Conservation (phyloP, 2,329 filamentous ascomycete species). For the Trichoderma sp. region DNA sequence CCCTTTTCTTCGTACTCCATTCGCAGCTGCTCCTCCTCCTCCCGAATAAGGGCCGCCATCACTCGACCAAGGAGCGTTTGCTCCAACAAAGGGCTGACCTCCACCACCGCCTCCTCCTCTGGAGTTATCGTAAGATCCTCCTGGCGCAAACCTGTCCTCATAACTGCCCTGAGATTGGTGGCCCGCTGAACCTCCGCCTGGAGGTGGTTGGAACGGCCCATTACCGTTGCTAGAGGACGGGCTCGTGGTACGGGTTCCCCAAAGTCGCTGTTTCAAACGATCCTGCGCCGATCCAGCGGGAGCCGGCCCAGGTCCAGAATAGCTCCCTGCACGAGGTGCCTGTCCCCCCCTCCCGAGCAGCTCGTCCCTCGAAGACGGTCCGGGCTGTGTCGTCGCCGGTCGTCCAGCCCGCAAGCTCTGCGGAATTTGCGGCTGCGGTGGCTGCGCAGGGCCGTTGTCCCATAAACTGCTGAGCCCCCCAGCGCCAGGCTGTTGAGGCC, state of each 20-base stretch:
- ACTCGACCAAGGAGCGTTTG: slow-evolving; percentile 49
- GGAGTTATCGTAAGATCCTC: slow-evolving; percentile 42
- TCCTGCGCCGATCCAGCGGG: slow-evolving; percentile 63
- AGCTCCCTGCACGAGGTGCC: slow-evolving; percentile 69
- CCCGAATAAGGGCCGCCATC: slow-evolving; percentile 38
- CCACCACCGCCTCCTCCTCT: slow-evolving; percentile 25
- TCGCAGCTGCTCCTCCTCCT: slow-evolving; percentile 26
- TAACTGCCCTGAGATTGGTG: slow-evolving; percentile 36
- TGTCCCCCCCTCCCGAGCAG: slow-evolving; percentile 49
- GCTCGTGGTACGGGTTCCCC: slow-evolving; percentile 61
- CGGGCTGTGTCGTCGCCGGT: slow-evolving; percentile 29
- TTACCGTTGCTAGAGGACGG: slow-evolving; percentile 41
- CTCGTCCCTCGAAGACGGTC: slow-evolving; percentile 32
- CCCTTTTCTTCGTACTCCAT: slow-evolving; percentile 38
- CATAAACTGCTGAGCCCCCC: slow-evolving; percentile 56
- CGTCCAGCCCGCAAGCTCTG: slow-evolving; percentile 48
- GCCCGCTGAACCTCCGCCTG: slow-evolving; percentile 21
- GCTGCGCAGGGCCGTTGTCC: slow-evolving; percentile 45
- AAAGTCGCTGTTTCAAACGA: slow-evolving; percentile 74
- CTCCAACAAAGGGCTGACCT: slow-evolving; percentile 43
- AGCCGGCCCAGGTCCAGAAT: slow-evolving; percentile 53
- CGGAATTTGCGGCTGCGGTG: slow-evolving; percentile 34
- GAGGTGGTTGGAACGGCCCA: slow-evolving; percentile 49
- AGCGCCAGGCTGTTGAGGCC: slow-evolving; percentile 20
- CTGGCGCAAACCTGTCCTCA: slow-evolving; percentile 48